Base-by-base conservation (phyloP, 2,329 filamentous ascomycete species). In the Pseudogymnoascus sp. region DNA sequence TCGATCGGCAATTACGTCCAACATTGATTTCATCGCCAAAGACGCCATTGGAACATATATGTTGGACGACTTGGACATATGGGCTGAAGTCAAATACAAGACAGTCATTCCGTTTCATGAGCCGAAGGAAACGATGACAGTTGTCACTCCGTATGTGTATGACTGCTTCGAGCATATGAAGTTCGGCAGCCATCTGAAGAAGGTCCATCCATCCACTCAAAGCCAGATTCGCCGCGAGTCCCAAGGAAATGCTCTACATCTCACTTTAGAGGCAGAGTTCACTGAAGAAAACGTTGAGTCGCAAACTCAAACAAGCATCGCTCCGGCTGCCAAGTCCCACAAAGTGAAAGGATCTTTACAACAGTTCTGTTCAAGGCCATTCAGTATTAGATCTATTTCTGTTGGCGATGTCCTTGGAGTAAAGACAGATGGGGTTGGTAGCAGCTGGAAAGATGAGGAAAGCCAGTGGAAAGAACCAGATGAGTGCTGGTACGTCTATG, bases 141-240 rank as follows among this genome's bases (percentile, higher is more conserved):
- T 90, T 0, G 87, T 92, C 0, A 93, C 91, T 0, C 83, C 86
- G 0, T 90, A 88, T 63, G 82, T 89, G 0, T 81, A 84, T 65
- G 70, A 82, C 2, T 83, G 83, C 62, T 94, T 94, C 66, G 76
- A 78, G 2, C 75, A 86, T 18, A 80, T 91, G 71, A 81, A 81
- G 4, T 89, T 87, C 68, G 82, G 78, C 0, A 71, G 77, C 1
- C 75, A 81, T 2, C 75, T 91, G 5, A 74, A 79, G 62, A 65
- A 67, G 0, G 67, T 76, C 0, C 66, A 75, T 0, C 67, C 74
- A 1, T 72, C 70, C 40, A 33, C 64, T 3, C 40, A 67, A 3
- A 69, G 75, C 0, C 64, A 73, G n/a, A 61, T 53, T 1, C 70
- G 75, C 1, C 74, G 72, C 23, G 67, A 33, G 4, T 42, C 35